Evolutionary conservation across 306 rosid genomes (phyloP), one percentile per base, ranked within the genome.

Genomic region (Calophaca sinica): DNA sequence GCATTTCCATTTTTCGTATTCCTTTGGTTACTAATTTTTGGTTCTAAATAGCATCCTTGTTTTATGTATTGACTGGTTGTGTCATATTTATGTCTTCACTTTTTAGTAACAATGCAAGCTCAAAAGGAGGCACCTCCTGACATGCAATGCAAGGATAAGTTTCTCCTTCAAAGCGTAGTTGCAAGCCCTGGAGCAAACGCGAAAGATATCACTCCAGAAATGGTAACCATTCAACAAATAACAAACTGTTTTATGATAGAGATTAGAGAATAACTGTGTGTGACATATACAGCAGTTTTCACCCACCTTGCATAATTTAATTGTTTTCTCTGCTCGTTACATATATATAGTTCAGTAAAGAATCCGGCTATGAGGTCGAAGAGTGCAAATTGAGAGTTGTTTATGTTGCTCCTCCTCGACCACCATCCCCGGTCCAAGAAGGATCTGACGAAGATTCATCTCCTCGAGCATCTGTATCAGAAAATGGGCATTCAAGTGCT

Each of bases 131-230:
- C 78, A 61, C 94, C 96, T 10, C 58, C 76, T 32, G 96, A 93
- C 70, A 83, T 90, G 96, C 96, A 90, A 80, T 93, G 98, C 86
- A 93, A 83, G 84, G 98, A 93, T 84, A 93, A 93, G 87, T 93
- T 93, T 85, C 90, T 93, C 62, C 96, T 93, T 77, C 98, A 88
- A 79, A 87, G 96, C 10, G 93, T 87, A 2, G 86, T 84, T 15
- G 83, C 93, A 13, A 79, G 65, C 48, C 54, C 87, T 4, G 94
- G 91, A 48, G 87, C 93, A 32, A 78, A 88, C 5, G 5, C 83
- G 0, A 93, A 90, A 74, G 96, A 88, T 74, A 79, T 88, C 55
- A 81, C 93, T 31, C 78, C 94, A 1, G 96, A 90, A 73, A 88
- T 93, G 93, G 98, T 93, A 86, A 38, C 65, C 48, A 52, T 7